Base-by-base conservation (phyloP, 371 early-diverging fungal species). In the Mortierella sp. region DNA sequence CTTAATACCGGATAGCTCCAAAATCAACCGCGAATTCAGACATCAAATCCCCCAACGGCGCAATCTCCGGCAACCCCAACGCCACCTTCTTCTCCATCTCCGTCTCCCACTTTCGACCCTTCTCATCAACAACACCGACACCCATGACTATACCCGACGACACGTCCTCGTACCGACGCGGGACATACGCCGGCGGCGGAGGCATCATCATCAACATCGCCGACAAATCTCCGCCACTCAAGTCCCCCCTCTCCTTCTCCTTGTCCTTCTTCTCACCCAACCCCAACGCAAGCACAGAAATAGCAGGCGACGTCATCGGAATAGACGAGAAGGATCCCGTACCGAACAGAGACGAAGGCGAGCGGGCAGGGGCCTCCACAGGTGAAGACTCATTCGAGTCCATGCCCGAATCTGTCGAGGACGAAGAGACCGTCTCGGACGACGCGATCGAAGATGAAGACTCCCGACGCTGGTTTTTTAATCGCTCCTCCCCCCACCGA, bases 1-100 rank as follows among this genome's bases (percentile, higher is more conserved):
- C 43, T 68, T 44, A 66, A 43, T 58, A 70, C 40, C 34, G 43
- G 26, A 71, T 26, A 3, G 71, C 19, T 1, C 55, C 71, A 65
- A 79, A 70, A 31, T 79, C 76, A 52, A 79, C 19, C 16, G 71
- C 47, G 19, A 79, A 71, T 39, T 79, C 79, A 2, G 75, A 71
- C 40, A 74, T 22, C 37, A 79, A 41, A 26, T 79, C 72, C 19
- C 79, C 79, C 14, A 79, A 61, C 53, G 71, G 47, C 13, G 76
- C 68, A 58, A 79, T 75, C 48, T 79, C 79, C 4, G 79, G 76
- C 34, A 79, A 47, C 2, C 41, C 53, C 1, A 76, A 37, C 16
- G 22, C 31, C 11, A 26, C 44, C 14, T 29, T 39, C 48, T 47
- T 47, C 34, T 16, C 50, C 43, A 19, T 14, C 69, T 26, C 55